A percentile compares a stretch with the other conserved stretches of the same genome.
Conservation (phyloP, 106 monocot genomes). For the Ottelia alismoides region DNA sequence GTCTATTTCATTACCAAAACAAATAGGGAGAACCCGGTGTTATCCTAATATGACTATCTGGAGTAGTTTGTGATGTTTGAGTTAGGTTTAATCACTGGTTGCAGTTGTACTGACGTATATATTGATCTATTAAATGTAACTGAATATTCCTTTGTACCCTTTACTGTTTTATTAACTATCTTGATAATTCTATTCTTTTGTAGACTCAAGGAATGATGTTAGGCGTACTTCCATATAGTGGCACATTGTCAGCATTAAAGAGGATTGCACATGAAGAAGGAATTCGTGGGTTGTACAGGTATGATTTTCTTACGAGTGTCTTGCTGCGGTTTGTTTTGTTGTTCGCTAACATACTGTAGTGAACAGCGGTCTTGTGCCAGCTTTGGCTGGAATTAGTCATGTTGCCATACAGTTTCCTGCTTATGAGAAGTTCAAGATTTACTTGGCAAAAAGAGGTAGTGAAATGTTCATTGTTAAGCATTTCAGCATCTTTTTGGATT, state of each 20-base stretch:
- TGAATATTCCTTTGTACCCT: no score
- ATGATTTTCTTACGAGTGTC: neutral
- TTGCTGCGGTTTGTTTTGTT: neutral
- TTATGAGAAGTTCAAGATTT: constrained; percentile 79
- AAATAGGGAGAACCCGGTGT: no score
- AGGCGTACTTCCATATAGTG: constrained; percentile 51
- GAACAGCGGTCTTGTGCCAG: constrained; percentile 81
- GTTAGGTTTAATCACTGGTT: no score
- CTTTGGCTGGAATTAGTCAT: constrained; percentile 84
- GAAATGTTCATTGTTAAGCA: neutral
- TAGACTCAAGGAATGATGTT: constrained; percentile 81
- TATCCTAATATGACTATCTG: no score
- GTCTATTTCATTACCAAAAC: no score
- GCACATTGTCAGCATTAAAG: constrained; percentile 57
- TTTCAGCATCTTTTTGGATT: neutral
- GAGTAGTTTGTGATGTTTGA: no score
- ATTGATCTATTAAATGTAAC: no score
- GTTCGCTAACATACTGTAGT: neutral
- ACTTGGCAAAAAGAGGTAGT: constrained; percentile 59
- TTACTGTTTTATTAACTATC: no score
- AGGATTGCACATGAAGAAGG: constrained; percentile 78
- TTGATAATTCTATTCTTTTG: no score
- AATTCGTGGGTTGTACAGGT: constrained; percentile 87
- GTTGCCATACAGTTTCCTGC: constrained; percentile 92
- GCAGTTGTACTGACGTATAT: no score